phyloP scores from a whole-genome alignment of 106 monocot genomes.

The Hemerocallis citrina region DNA sequence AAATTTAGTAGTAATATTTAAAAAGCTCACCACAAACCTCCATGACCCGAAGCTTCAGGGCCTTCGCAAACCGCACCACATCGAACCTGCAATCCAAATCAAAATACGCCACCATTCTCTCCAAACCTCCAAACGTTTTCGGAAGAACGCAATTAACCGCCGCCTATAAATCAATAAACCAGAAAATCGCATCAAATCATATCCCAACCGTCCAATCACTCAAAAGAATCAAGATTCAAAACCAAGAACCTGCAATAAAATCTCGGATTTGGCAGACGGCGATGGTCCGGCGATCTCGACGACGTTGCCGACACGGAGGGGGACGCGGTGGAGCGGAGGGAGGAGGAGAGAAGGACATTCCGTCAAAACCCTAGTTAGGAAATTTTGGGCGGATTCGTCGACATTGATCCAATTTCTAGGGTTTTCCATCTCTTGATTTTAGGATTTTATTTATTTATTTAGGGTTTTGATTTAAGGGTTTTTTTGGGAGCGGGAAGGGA shows the following conservation, averaged over 20 bases:
- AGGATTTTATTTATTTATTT: no score
- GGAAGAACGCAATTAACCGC: conserved; percentile 72
- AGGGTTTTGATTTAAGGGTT: no score
- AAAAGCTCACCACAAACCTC: conserved; percentile 20
- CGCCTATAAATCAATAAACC: conserved; percentile 24
- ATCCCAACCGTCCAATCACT: neutral
- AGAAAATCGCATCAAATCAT: neutral
- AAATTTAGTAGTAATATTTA: no score
- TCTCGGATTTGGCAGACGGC: conserved; percentile 72
- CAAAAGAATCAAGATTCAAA: neutral
- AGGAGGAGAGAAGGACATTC: conserved; percentile 51
- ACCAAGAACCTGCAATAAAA: conserved; percentile 51
- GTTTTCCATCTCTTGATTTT: conserved; percentile 13
- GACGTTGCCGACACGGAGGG: conserved; percentile 69
- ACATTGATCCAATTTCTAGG: conserved; percentile 43
- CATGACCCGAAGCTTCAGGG: conserved; percentile 39
- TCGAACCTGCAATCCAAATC: conserved; percentile 93
- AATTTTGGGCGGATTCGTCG: conserved; percentile 50
- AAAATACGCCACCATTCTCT: conserved; percentile 46
- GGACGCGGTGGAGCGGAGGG: conserved; percentile 78
- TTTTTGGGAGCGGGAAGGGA: no score
- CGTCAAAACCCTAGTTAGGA: conserved; percentile 33
- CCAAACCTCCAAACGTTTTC: conserved; percentile 74
- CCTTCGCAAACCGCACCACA: conserved; percentile 51
- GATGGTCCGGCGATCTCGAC: conserved; percentile 93